These are phyloP conservation scores for Helotiales sp. DNA, from an alignment of 2,329 filamentous ascomycete genomes.

Conservation along the genomic window DNA sequence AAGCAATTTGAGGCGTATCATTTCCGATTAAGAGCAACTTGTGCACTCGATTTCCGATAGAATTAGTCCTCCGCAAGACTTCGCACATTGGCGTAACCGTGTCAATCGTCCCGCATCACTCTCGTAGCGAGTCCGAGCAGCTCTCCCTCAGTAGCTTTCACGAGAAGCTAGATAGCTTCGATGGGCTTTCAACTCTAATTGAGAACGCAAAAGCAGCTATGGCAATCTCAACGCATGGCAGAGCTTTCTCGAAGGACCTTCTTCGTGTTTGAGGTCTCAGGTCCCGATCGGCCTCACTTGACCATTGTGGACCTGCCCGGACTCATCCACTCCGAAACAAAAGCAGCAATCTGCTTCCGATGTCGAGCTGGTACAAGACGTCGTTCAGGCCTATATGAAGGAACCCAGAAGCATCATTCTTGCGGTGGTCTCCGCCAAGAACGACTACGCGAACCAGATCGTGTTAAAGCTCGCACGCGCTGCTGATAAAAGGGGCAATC, in stretches of 20 bases:
- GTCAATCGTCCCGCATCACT: slow-evolving; percentile 31
- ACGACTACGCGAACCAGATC: slow-evolving; percentile 65
- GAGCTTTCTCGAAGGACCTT: slow-evolving; percentile 36
- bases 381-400: slow-evolving; percentile 60
- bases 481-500: slow-evolving; percentile 46
- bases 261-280: slow-evolving; percentile 34
- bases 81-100: slow-evolving; percentile 22
- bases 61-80: slow-evolving; percentile 45
- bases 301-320: slow-evolving; percentile 65
- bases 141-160: slow-evolving; percentile 26
- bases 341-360: slow-evolving; percentile 49
- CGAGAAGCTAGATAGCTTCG: slow-evolving; percentile 31
- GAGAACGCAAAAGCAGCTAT: slow-evolving; percentile 33
- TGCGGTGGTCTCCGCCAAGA: slow-evolving; percentile 60
- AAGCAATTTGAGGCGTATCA: slow-evolving; percentile 45
- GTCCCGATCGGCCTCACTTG: slow-evolving; percentile 52
- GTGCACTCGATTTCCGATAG: slow-evolving; percentile 51
- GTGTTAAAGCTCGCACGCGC: slow-evolving; percentile 56
- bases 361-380: slow-evolving; percentile 49
- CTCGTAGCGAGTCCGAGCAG: slow-evolving; percentile 29
- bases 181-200: slow-evolving; percentile 30
- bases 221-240: slow-evolving; percentile 33
- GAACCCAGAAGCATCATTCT: slow-evolving; percentile 60
- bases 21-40: slow-evolving; percentile 48
- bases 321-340: slow-evolving; percentile 56